A percentile compares a stretch with the other conserved stretches of the same genome.
Evolutionary conservation across 345 rosid genomes (phyloP).

Genomic region (Kernera saxatilis): DNA sequence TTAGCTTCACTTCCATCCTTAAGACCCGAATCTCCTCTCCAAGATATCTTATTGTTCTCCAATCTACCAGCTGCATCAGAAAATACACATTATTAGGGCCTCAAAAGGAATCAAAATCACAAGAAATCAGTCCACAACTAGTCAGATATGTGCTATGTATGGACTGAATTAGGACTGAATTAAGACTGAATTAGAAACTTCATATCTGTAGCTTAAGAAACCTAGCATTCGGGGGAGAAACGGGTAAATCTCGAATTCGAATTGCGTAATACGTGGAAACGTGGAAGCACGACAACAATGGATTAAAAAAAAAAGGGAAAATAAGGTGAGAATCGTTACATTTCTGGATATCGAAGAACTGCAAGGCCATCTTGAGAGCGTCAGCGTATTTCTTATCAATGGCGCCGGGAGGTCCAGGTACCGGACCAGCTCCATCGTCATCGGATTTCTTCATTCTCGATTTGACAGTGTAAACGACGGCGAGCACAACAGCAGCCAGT

Average conservation of each 20-base stretch:
- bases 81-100: not conserved
- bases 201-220: not conserved
- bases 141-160: too few relatives aligned
- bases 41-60: constrained; percentile 53
- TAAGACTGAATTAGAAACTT: not conserved
- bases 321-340: constrained; percentile 31
- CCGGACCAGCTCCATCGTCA: constrained; percentile 36
- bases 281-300: not conserved
- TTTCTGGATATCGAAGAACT: constrained; percentile 92
- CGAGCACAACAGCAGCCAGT: constrained; percentile 45
- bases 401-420: constrained; percentile 92
- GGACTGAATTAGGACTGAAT: too few relatives aligned
- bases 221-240: not conserved
- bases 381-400: constrained; percentile 66
- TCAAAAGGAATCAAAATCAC: not conserved
- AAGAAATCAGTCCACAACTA: not conserved
- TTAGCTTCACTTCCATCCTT: constrained; percentile 63
- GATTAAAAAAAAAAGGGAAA: not conserved
- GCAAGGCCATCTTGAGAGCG: constrained; percentile 73
- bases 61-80: constrained; percentile 68
- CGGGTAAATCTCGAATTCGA: not conserved
- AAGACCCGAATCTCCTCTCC: constrained; percentile 94
- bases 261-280: constrained; percentile 2
- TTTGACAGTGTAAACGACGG: constrained; percentile 52
- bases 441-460: constrained; percentile 42